Percentiles rank a stretch among this genome's conserved stretches.
Evolutionary conservation across 75 land plant species (phyloP).

Genomic region (Pseudotsuga menziesii): DNA sequence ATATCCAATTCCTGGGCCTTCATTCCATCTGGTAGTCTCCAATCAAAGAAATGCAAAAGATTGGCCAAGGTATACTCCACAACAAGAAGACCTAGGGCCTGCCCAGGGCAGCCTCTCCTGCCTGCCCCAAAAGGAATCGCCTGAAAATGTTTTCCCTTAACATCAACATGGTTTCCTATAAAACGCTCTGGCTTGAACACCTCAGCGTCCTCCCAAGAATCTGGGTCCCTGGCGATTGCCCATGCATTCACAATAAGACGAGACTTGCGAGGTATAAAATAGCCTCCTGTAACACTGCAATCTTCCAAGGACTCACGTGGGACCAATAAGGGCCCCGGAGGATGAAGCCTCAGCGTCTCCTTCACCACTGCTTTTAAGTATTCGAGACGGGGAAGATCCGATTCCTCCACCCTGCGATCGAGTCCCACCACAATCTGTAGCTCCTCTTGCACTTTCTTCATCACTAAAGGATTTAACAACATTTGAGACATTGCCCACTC

Average conservation of each 20-base stretch:
- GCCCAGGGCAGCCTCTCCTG: conserved; percentile 65
- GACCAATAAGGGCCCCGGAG: conserved; percentile 59
- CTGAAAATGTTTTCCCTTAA: conserved; percentile 60
- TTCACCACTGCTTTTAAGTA: conserved; percentile 42
- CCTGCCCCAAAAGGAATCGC: conserved; percentile 68
- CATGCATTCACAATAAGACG: conserved; percentile 58
- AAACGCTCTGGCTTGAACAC: conserved; percentile 56
- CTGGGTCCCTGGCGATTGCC: conserved; percentile 55
- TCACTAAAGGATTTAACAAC: background rate
- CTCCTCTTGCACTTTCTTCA: conserved; percentile 10
- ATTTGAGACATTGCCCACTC: conserved; percentile 27
- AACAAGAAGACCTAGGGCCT: conserved; percentile 51
- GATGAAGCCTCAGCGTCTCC: conserved; percentile 69
- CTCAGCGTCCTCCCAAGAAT: conserved; percentile 53
- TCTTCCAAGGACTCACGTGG: conserved; percentile 65
- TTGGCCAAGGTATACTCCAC: conserved; percentile 48
- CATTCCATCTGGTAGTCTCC: conserved; percentile 63
- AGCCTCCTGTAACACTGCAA: conserved; percentile 30
- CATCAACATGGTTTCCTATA: conserved; percentile 29
- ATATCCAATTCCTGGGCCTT: conserved; percentile 53
- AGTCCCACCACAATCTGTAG: conserved; percentile 28
- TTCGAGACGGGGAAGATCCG: conserved; percentile 44
- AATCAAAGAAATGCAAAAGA: conserved; percentile 46
- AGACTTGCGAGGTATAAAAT: conserved; percentile 38
- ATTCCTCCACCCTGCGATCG: conserved; percentile 42